These are phyloP conservation scores for Clarireedia hainanense DNA, from an alignment of 2,329 filamentous ascomycete genomes.

Conservation along the genomic window DNA sequence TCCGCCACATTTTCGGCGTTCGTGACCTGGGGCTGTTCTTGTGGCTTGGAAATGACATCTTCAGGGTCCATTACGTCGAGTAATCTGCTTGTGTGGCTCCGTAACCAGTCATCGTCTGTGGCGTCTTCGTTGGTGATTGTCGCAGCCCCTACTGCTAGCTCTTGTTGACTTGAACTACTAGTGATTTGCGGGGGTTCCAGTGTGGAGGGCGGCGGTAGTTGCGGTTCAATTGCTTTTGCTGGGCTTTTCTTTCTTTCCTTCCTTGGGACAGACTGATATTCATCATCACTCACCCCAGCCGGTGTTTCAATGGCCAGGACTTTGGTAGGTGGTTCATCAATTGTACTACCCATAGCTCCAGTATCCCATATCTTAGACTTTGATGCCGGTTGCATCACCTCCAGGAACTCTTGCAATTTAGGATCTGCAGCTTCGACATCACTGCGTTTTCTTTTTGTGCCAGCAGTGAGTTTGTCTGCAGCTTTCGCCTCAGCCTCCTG, in stretches of 20 bases:
- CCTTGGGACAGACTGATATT: conserved; percentile 60
- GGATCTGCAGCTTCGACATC: conserved; percentile 56
- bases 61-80: conserved; percentile 67
- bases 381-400: conserved; percentile 66
- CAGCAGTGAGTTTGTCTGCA: conserved; percentile 32
- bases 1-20: conserved; percentile 13
- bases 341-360: conserved; percentile 35
- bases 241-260: conserved; percentile 36
- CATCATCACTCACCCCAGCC: conserved; percentile 61
- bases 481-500: conserved; percentile 17
- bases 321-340: conserved; percentile 35
- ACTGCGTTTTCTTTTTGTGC: conserved; percentile 58
- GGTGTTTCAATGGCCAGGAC: conserved; percentile 35
- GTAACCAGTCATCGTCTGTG: conserved; percentile 74
- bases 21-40: conserved; percentile 10
- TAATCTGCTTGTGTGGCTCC: conserved; percentile 78
- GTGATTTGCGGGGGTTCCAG: no score
- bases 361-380: conserved; percentile 57
- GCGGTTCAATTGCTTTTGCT: conserved; percentile 6
- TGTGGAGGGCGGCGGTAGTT: neutral
- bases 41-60: conserved; percentile 22
- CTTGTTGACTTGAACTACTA: conserved; percentile 16
- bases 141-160: conserved; percentile 7
- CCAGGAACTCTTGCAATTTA: conserved; percentile 79
- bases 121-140: conserved; percentile 20